phyloP scores from a whole-genome alignment of 208 protist genomes.

The Acanthamoeba healyi region DNA sequence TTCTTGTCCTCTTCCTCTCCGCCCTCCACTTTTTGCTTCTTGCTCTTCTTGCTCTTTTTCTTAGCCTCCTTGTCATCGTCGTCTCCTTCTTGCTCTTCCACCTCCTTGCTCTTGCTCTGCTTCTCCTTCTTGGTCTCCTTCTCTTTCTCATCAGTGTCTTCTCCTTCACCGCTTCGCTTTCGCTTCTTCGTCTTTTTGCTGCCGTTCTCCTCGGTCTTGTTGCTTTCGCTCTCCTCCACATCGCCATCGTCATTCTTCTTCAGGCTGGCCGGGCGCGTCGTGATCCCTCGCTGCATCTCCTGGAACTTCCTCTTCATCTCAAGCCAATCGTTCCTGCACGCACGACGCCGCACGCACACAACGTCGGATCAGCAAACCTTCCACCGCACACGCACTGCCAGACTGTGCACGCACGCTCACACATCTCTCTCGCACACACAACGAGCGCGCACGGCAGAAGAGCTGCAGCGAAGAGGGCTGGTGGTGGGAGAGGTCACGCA shows the following conservation, averaged over 20 bases:
- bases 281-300: slow-evolving; percentile 28
- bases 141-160: not conserved
- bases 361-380: not conserved
- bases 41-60: not conserved
- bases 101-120: not conserved
- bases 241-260: slow-evolving; percentile 9
- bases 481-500: not conserved
- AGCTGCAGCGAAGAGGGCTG: not conserved
- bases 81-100: not conserved
- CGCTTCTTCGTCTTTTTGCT: not conserved
- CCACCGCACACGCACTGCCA: not conserved
- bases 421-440: not conserved
- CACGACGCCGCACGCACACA: too few species aligned
- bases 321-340: not conserved
- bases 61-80: not conserved
- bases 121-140: not conserved
- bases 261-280: not conserved
- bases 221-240: not conserved
- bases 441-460: not conserved
- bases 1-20: slow-evolving; percentile 5
- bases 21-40: not conserved
- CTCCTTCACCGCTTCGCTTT: not conserved
- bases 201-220: not conserved
- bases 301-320: slow-evolving; percentile 50
- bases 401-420: not conserved